Evolutionary conservation across 495 filamentous ascomycete species (phyloP), one percentile per base, ranked within the genome.

Genomic region (Aspergillus leporis): DNA sequence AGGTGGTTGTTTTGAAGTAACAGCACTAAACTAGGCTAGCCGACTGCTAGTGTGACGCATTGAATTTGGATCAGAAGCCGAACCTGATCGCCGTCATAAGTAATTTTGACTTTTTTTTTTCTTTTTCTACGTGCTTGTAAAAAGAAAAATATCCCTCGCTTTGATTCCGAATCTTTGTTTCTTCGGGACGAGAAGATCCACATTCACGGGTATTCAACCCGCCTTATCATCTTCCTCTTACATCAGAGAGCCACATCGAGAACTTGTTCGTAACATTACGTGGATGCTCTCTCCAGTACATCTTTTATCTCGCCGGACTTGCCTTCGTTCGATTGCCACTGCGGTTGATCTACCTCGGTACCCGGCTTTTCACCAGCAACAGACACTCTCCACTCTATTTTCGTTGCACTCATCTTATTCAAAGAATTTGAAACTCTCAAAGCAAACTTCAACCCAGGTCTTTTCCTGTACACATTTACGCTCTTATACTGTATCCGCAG

Each of bases 111-210:
- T n/a, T n/a, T 23, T 47, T 23, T 47, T 47, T 47, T 23, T 23
- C 19, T 23, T 23, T 14, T 23, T 23, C 13, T 13, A 21, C 23
- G 3, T n/a, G 3, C 41, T 21, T 7, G n/a, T 21, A 8, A 41
- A 41, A 41, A 28, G 25, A 28, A 28, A 28, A 28, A 28, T 3
- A 28, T 53, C 54, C 41, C 22, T 62, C 28, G 13, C 21, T 36
- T 16, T 34, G 7, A 36, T 49, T 41, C 23, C 46, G 30, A 55
- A 53, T 53, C 21, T 53, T 23, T 32, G 34, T 41, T n/a, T n/a
- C n/a, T n/a, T 53, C 56, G 58, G 59, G 49, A 58, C 54, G 47
- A 50, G 13, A 53, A 64, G 65, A 61, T 67, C 61, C 64, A 67
- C 61, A 47, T 60, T 55, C 53, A 61, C 59, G 57, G 57, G 53